Percentiles rank a stretch among this genome's conserved stretches.
phyloP scores from a whole-genome alignment of 2,329 filamentous ascomycete genomes.

The Cladophialophora chaetospira region DNA sequence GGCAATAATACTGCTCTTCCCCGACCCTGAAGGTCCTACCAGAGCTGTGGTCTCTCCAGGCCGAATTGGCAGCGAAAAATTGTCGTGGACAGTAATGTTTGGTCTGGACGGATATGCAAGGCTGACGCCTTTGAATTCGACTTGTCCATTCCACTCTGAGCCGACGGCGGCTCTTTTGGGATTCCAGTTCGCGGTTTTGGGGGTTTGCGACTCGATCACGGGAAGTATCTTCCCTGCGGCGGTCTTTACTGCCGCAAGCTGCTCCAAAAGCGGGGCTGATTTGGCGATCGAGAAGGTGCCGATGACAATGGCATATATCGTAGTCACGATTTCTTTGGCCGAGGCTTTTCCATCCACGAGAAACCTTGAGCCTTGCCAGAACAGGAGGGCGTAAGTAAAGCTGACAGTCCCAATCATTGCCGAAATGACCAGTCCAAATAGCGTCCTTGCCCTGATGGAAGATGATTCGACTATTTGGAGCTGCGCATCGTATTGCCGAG shows the following conservation, averaged over 20 bases:
- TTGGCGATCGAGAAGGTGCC: not conserved
- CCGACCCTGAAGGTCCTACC: conserved; percentile 87
- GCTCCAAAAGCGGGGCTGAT: not conserved
- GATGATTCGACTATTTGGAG: not conserved
- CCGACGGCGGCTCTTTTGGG: too few relatives aligned
- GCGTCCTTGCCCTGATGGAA: not conserved
- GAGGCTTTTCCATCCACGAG: not conserved
- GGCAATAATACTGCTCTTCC: conserved; percentile 89
- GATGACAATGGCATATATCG: not conserved
- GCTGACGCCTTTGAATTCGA: conserved; percentile 77
- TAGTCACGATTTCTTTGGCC: not conserved
- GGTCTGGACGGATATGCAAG: conserved; percentile 92
- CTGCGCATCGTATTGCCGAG: not conserved
- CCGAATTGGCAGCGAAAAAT: conserved; percentile 57
- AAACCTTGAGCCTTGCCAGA: not conserved
- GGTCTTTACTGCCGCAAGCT: not conserved
- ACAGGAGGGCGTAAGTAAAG: not conserved
- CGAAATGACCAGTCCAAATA: not conserved
- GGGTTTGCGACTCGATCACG: not conserved
- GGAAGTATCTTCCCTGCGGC: not conserved
- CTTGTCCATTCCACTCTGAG: not conserved
- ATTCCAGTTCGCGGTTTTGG: too few relatives aligned
- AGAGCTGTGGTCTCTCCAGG: conserved; percentile 58
- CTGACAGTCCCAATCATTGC: not conserved
- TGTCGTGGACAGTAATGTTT: conserved; percentile 85